Base-by-base conservation (phyloP, 1,284 basidiomycete species). In the Kwoniella shivajii region DNA sequence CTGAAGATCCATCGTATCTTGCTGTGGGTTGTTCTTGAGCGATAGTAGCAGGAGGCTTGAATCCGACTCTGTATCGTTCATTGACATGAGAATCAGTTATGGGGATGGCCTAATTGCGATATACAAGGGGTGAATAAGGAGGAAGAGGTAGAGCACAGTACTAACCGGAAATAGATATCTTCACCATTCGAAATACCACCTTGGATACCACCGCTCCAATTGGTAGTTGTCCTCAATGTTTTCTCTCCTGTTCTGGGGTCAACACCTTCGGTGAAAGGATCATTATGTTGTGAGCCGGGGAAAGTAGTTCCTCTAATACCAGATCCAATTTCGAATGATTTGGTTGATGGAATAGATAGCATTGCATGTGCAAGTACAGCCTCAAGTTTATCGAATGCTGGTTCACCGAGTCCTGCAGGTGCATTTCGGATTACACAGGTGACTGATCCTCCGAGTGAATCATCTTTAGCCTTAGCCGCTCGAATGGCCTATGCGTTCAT, bases 21-120 rank as follows among this genome's bases (percentile, higher is more conserved):
- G 89, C 90, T 7, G 96, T 99, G 44, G 82, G 71, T 79, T 99
- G 96, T 44, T 87, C 83, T 78, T 92, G 93, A 16, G 91, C 89
- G 77, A 99, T 99, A 33, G 96, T 99, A 33, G 96, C 96, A 54
- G 96, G 96, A 38, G 91, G 90, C 81, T 99, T 99, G 86, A 99
- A 99, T 2, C 90, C 94, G 67, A 98, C 84, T 57, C 91, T 93
- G 38, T 26, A 29, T 22, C 6, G 7, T 10, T 29, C 20, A 27
- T 10, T 30, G 16, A 24, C 11, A 18, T 30, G 4, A 45, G 27
- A 9, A 30, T 30, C 6, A n/a, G 16, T 41, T 41, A 9, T 26
- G 42, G 42, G 7, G 20, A 27, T 44, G 20, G 22, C n/a, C 33
- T 9, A 9, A 36, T 36, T n/a, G 33, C 33, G n/a, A 36, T 10